Base-by-base conservation (phyloP, 2,329 filamentous ascomycete species). In the Fusarium siculi region DNA sequence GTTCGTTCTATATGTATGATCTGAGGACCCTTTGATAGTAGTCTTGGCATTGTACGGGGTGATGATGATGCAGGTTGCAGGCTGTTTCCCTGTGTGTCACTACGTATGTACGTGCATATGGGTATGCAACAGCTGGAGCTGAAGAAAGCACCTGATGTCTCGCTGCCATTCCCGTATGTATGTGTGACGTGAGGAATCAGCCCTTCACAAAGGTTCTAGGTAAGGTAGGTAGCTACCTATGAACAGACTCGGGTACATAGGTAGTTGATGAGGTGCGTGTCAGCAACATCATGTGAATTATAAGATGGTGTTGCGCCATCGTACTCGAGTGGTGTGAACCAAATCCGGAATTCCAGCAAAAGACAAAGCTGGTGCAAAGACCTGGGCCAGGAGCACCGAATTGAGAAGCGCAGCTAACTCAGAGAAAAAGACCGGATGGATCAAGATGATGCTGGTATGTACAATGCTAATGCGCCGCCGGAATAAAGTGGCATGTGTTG, bases 271-370 rank as follows among this genome's bases (percentile, higher is more conserved):
- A 70, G 68, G 57, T 56, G 72, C 72, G 65, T 74, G 61, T 62
- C 65, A 63, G 65, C 61, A 52, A 58, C 55, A 74, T 74, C 68
- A 73, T 74, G 72, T 74, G 72, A 74, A 74, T 70, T 52, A n/a
- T n/a, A 28, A 63, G 61, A 58, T 73, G 57, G 66, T 72, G 72
- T 64, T 74, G 61, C 57, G 55, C 65, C 65, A 70, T 70, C 42
- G 32, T 57, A 28, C 39, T 47, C 44, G 14, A 69, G 63, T 74
- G 71, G 71, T 73, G 71, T 72, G 63, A 47, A 40, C 44, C 44
- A 28, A 56, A 52, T 39, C 25, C 32, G 28, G 40, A 40, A 46
- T 40, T 50, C 32, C 43, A 54, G 34, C 46, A 43, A 50, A 36
- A 42, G n/a, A 49, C 40, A n/a, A n/a, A 25, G 28, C 34, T 36